These are phyloP conservation scores for Hypoxylon sp. DNA, from an alignment of 2,329 filamentous ascomycete species.

Conservation along the genomic window DNA sequence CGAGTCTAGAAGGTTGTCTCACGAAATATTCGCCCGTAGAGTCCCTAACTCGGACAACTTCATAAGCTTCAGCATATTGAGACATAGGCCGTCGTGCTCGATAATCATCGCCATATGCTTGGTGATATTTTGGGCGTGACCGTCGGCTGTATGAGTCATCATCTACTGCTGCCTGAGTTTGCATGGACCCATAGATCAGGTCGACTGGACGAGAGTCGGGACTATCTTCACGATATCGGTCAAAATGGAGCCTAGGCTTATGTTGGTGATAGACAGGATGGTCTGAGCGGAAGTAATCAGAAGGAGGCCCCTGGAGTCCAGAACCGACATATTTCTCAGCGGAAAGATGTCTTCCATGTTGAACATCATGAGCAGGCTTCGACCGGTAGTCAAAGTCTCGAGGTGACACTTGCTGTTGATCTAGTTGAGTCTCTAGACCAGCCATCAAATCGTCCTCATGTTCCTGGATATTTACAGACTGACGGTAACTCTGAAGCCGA, in stretches of 20 bases:
- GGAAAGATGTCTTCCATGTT: slow-evolving; percentile 31
- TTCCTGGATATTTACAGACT: slow-evolving; percentile 13
- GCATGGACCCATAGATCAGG: slow-evolving; percentile 52
- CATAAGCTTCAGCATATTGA: slow-evolving; percentile 57
- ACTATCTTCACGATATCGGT: slow-evolving; percentile 54
- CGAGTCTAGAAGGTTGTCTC: slow-evolving; percentile 58
- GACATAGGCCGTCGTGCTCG: slow-evolving; percentile 48
- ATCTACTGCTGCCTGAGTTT: slow-evolving; percentile 44
- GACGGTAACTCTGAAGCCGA: slow-evolving; percentile 5
- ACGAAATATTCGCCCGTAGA: slow-evolving; percentile 64
- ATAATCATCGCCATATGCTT: slow-evolving; percentile 52
- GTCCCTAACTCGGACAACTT: slow-evolving; percentile 63
- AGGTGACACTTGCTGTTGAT: slow-evolving; percentile 41
- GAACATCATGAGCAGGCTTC: slow-evolving; percentile 2
- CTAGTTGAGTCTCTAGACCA: slow-evolving; percentile 48
- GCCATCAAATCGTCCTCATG: slow-evolving; percentile 50
- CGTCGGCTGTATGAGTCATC: slow-evolving; percentile 52
- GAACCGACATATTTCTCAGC: slow-evolving; percentile 30
- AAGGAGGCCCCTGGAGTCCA: slow-evolving; percentile 44
- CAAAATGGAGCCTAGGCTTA: slow-evolving; percentile 48
- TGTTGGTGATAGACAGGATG: slow-evolving; percentile 54
- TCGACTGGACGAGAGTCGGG: slow-evolving; percentile 49
- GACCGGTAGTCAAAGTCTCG: slow-evolving; percentile 6
- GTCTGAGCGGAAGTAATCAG: slow-evolving; percentile 51
- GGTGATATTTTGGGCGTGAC: slow-evolving; percentile 55